A percentile compares a stretch with the other conserved stretches of the same genome.
Evolutionary conservation across 352 stramenopile species (phyloP).

Genomic region (Phytophthora pseudosyringae): DNA sequence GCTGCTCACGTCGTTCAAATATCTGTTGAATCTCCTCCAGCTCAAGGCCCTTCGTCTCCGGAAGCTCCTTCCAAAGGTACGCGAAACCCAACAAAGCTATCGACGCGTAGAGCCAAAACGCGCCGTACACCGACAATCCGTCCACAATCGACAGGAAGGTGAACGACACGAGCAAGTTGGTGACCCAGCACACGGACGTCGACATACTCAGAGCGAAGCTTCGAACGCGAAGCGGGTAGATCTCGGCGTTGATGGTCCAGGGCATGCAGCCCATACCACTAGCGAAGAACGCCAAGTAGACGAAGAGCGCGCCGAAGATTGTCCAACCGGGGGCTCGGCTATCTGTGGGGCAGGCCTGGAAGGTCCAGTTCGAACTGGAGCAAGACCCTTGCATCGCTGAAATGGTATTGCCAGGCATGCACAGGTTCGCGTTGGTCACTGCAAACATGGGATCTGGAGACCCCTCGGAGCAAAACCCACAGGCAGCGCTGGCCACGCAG

Average conservation of each 20-base stretch:
- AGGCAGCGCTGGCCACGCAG: slow-evolving; percentile 61
- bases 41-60: slow-evolving; percentile 92
- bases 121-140: slow-evolving; percentile 53
- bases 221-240: slow-evolving; percentile 92
- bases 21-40: slow-evolving; percentile 94
- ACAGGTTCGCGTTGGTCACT: slow-evolving; percentile 28
- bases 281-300: slow-evolving; percentile 83
- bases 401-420: slow-evolving; percentile 30
- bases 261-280: slow-evolving; percentile 90
- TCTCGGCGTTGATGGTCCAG: slow-evolving; percentile 97
- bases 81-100: slow-evolving; percentile 77
- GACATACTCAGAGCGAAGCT: slow-evolving; percentile 89
- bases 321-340: slow-evolving; percentile 47
- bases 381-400: slow-evolving; percentile 26
- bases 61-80: slow-evolving; percentile 84
- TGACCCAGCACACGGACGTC: slow-evolving; percentile 93
- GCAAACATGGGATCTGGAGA: slow-evolving; percentile 16
- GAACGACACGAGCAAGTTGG: slow-evolving; percentile 92
- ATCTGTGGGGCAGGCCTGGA: slow-evolving; percentile 52
- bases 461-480: slow-evolving; percentile 40
- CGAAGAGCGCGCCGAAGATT: slow-evolving; percentile 72
- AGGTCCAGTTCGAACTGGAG: slow-evolving; percentile 44
- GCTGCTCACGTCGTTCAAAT: slow-evolving; percentile 54
- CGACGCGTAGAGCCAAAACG: slow-evolving; percentile 92
- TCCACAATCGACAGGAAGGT: slow-evolving; percentile 93